Evolutionary conservation across 352 stramenopile species (phyloP), one percentile per base, ranked within the genome.

Genomic region (Phytophthora hibernalis): DNA sequence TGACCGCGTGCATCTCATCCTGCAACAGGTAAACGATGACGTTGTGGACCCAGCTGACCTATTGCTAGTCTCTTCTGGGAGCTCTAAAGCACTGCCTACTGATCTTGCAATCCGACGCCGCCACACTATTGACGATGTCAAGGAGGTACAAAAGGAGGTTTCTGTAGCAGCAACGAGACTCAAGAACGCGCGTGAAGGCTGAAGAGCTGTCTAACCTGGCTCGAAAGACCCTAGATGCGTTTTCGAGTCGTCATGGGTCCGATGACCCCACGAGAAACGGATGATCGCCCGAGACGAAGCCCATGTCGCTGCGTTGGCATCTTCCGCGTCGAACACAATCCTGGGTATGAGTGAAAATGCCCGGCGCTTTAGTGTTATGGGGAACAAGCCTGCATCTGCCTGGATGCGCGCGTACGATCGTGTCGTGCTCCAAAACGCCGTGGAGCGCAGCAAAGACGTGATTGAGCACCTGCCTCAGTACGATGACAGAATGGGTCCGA

Each of bases 81-180:
- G 4, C 20, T 48, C 54, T 11, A 31, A 60, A 57, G 59, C 30
- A 22, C 51, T 89, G n/a, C 70, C 79, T 0, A 81, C 65, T 2
- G 82, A 95, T 18, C 67, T 92, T 10, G 68, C 58, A 8, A 68
- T 86, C 24, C 87, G 87, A 10, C 84, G 86, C 60, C 87, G 87
- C 26, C 87, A 94, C 58, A 93, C 87, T 21, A 86, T 89, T 54
- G 87, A 94, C 49, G 85, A 94, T 22, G 84, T 92, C 20, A 89
- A 92, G 45, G 77, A 83, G 7, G 84, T 83, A 0, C 80, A 94
- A 51, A 93, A 91, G 28, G 79, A 91, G 20, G 79, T 92, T 4
- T 77, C 82, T 0, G 74, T 88, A 20, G 84, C 87, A 35, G 75
- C 84, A 0, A 68, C 79, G n/a, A 80, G 90, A 53, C 76, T 96